Evolutionary conservation across 495 filamentous ascomycete genomes (phyloP), one percentile per base, ranked within the genome.

Genomic region (Tuber borchii): DNA sequence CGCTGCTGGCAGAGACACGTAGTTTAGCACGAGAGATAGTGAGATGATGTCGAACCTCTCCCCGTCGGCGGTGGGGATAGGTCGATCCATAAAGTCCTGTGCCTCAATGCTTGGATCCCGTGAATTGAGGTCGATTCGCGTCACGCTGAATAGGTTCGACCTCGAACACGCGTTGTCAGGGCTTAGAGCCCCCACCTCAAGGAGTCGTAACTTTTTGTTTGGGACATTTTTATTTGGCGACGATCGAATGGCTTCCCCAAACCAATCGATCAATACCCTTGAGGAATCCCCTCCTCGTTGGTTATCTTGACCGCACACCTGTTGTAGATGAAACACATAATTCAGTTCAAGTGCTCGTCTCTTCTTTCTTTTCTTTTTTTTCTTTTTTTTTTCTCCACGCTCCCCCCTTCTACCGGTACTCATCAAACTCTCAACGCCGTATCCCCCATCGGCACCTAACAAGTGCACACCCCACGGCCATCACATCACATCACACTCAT

Each of bases 11-110:
- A 92, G 88, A 16, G 94, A 90, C 39, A 97, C 94, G 82, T 92
- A 99, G 84, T 99, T 99, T 34, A 99, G 87, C 14, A 99, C 96
- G 71, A 99, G 86, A 1, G 93, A 97, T n/a, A 99, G 87, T 77
- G 92, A 95, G 81, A 99, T 90, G 68, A 97, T 87, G 82, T 99
- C 91, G 82, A 97, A 98, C 43, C 84, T 85, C 68, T 95, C 90
- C 0, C 85, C 83, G 44, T 88, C 86, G 71, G 85, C 80, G 12
- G 71, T 73, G 0, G 95, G 95, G 26, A 95, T 84, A 10, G 94
- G 92, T 46, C 93, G 87, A 81, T 92, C 85, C 94, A 99, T 98
- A 80, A 99, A 98, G 84, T 99, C 93, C 82, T 98, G 94, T 82
- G 93, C 87, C 76, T 88, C 79, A 76, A 99, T 98, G 2, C 89